These are phyloP conservation scores for Saccharomycopsis lassenensis DNA, from an alignment of 805 yeast species.

Conservation along the genomic window DNA sequence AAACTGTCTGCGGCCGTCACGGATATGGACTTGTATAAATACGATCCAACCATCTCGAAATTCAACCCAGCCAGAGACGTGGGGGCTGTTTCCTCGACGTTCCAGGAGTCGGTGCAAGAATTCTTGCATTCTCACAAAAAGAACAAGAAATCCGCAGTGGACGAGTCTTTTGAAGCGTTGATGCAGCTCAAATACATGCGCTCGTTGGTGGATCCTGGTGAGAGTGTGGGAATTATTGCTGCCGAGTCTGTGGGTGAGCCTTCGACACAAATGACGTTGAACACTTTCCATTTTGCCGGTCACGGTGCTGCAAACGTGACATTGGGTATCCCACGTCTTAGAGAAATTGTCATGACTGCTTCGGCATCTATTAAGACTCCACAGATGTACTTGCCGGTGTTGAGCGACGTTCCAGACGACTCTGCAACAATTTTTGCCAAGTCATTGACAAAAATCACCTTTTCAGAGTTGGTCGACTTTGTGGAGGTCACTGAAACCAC, in stretches of 20 bases:
- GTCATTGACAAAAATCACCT: constrained; percentile 70
- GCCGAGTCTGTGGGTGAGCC: constrained; percentile 99
- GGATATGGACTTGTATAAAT: constrained; percentile 55
- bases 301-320: constrained; percentile 99
- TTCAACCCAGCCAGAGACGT: constrained; percentile 82
- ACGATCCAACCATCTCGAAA: constrained; percentile 80
- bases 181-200: constrained; percentile 99
- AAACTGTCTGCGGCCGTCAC: constrained; percentile 38
- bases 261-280: constrained; percentile 96
- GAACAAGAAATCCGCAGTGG: constrained; percentile 17
- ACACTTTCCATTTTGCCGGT: constrained; percentile 98
- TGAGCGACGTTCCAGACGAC: constrained; percentile 67
- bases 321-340: constrained; percentile 98
- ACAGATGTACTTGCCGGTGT: constrained; percentile 89
- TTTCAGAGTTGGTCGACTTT: constrained; percentile 81
- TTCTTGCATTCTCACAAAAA: constrained; percentile 51
- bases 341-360: constrained; percentile 99
- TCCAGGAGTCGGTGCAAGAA: constrained; percentile 67
- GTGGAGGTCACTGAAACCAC: constrained; percentile 84
- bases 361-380: constrained; percentile 95
- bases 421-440: constrained; percentile 91
- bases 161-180: constrained; percentile 82
- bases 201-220: constrained; percentile 91
- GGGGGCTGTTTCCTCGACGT: constrained; percentile 88
- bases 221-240: constrained; percentile 96